A percentile compares a stretch with the other conserved stretches of the same genome.
Evolutionary conservation across 768 basidiomycete species (phyloP).

Genomic region (Lactarius deliciosus): DNA sequence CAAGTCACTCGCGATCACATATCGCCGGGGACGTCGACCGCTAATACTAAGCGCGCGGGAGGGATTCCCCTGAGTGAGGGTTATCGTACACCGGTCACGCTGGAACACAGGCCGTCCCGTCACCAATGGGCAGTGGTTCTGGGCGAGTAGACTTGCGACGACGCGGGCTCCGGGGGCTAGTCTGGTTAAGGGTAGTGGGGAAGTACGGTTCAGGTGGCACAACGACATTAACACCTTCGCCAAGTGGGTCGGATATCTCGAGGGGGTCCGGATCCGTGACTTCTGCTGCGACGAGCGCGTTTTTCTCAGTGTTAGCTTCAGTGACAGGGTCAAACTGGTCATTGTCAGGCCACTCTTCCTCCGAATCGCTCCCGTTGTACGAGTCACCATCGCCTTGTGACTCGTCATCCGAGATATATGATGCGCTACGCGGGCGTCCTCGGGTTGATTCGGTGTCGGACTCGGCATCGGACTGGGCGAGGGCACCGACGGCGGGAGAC

Average conservation of each 20-base stretch:
- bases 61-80: constrained; percentile 83
- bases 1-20: constrained; percentile 92
- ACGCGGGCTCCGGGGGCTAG: constrained; percentile 39
- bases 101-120: constrained; percentile 84
- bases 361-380: constrained; percentile 55
- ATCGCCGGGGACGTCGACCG: constrained; percentile 60
- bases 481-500: constrained; percentile 49
- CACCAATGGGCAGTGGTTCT: constrained; percentile 60
- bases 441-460: constrained; percentile 53
- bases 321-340: constrained; percentile 78
- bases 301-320: constrained; percentile 84
- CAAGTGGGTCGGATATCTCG: constrained; percentile 72
- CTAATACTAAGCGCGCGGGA: constrained; percentile 47
- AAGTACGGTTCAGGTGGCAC: constrained; percentile 84
- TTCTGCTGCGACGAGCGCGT: constrained; percentile 57
- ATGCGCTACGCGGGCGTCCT: constrained; percentile 59
- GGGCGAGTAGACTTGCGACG: constrained; percentile 63
- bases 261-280: constrained; percentile 52
- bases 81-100: constrained; percentile 89
- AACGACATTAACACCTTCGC: constrained; percentile 90
- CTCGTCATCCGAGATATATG: constrained; percentile 72
- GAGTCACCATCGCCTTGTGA: constrained; percentile 41
- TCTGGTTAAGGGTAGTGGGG: constrained; percentile 62
- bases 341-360: constrained; percentile 57
- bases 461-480: constrained; percentile 63